Evolutionary conservation across 179 eudicot species (phyloP).

Genomic region (Amaranthus tricolor): DNA sequence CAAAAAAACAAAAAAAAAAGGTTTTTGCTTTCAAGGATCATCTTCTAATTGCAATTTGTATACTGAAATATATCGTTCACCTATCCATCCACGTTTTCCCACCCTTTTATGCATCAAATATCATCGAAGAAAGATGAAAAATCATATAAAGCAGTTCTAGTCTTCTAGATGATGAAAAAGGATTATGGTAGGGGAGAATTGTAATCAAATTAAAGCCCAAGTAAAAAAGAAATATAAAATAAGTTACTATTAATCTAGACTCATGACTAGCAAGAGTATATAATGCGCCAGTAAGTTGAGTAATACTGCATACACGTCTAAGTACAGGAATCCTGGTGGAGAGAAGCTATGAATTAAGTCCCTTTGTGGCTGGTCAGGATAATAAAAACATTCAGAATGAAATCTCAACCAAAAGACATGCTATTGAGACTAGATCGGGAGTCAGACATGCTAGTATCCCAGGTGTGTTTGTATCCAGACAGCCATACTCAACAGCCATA

Average conservation of each 20-base stretch:
- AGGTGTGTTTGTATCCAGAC: neutral
- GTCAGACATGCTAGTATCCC: neutral
- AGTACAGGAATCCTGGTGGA: neutral
- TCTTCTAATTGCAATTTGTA: too few species aligned
- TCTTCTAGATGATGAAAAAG: too few species aligned
- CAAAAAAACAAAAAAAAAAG: too few species aligned
- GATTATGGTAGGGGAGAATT: too few species aligned
- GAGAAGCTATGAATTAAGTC: neutral
- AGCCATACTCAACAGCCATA: neutral
- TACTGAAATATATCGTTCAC: too few species aligned
- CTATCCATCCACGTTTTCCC: too few species aligned
- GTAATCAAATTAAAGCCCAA: neutral
- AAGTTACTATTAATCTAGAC: neutral
- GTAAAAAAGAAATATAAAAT: neutral
- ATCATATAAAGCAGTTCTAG: too few species aligned
- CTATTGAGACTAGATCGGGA: neutral
- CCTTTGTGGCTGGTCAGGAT: neutral
- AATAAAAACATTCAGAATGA: neutral
- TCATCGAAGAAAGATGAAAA: too few species aligned
- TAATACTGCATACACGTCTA: constrained; percentile 8
- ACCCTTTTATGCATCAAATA: too few species aligned
- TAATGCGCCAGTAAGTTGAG: neutral
- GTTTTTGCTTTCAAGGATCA: too few species aligned
- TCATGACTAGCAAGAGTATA: neutral
- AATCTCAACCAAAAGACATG: neutral